Evolutionary conservation across 306 rosid species (phyloP).

Genomic region (Dryas octopetala): DNA sequence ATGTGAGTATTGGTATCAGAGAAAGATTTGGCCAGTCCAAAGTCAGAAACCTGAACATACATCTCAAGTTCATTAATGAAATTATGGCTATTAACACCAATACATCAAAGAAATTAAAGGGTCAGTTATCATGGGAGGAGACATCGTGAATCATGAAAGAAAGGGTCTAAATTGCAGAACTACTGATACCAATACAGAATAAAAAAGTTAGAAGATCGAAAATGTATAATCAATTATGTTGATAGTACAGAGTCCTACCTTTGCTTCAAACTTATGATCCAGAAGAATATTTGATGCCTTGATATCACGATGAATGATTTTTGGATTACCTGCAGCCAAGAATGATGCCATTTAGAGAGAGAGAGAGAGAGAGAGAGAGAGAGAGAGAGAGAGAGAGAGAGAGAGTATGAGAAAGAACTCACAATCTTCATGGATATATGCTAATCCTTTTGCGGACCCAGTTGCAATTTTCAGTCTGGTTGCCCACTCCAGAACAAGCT

Average conservation of each 20-base stretch:
- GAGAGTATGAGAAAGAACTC: slow-evolving; percentile 8
- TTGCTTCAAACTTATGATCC: slow-evolving; percentile 53
- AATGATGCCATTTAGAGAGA: slow-evolving; percentile 6
- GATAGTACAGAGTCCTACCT: slow-evolving; percentile 32
- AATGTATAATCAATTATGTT: not conserved
- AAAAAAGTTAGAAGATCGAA: too few relatives aligned
- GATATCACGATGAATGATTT: slow-evolving; percentile 67
- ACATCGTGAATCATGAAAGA: not conserved
- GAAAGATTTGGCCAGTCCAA: slow-evolving; percentile 42
- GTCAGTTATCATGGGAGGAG: not conserved
- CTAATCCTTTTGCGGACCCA: slow-evolving; percentile 56
- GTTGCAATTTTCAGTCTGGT: slow-evolving; percentile 47
- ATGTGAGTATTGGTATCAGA: slow-evolving; percentile 32
- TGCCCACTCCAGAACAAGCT: slow-evolving; percentile 39
- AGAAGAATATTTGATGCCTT: slow-evolving; percentile 71
- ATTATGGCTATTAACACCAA: too few relatives aligned
- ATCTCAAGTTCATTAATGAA: not conserved
- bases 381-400: too few relatives aligned
- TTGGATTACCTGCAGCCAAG: slow-evolving; percentile 47
- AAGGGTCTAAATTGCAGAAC: not conserved
- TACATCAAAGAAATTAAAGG: too few relatives aligned
- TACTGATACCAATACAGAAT: too few relatives aligned
- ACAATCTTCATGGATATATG: slow-evolving; percentile 67
- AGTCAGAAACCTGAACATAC: slow-evolving; percentile 37
- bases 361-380: not conserved